These are phyloP conservation scores for Patellaria atrata DNA, from an alignment of 495 filamentous ascomycete genomes.

Conservation along the genomic window DNA sequence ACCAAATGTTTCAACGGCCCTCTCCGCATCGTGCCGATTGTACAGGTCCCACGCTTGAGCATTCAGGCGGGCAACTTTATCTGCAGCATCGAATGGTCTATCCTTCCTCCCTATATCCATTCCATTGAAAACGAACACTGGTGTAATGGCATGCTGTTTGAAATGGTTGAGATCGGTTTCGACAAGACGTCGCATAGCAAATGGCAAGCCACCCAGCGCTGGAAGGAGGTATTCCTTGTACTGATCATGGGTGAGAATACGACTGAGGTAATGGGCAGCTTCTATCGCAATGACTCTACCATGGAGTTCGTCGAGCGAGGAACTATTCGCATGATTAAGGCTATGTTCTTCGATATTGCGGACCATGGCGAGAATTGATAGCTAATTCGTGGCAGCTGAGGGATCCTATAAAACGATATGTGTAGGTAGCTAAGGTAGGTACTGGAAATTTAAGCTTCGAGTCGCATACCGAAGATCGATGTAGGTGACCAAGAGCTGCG, in stretches of 20 bases:
- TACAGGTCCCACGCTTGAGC: conserved; percentile 75
- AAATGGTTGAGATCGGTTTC: conserved; percentile 57
- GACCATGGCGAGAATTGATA: conserved; percentile 34
- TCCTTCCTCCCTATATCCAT: conserved; percentile 61
- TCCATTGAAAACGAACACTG: conserved; percentile 82
- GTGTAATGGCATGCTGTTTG: conserved; percentile 46
- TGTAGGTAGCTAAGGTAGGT: no score
- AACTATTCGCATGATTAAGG: conserved; percentile 34
- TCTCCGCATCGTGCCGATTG: conserved; percentile 57
- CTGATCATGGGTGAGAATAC: conserved; percentile 50
- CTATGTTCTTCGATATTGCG: conserved; percentile 46
- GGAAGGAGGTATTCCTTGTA: conserved; percentile 73
- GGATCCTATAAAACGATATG: no score
- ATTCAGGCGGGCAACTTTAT: conserved; percentile 23
- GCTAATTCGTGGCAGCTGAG: no score
- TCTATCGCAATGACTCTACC: conserved; percentile 70
- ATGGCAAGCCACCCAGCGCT: conserved; percentile 80
- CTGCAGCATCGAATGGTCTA: conserved; percentile 37
- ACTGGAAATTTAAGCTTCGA: no score
- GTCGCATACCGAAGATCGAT: no score
- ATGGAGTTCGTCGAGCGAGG: conserved; percentile 49
- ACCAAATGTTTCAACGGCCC: conserved; percentile 75
- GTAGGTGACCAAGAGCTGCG: no score
- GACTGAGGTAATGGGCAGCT: conserved; percentile 69
- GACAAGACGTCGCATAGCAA: conserved; percentile 55